Evolutionary conservation across 75 land plant genomes (phyloP).

Genomic region (Isoetes taiwanensis): DNA sequence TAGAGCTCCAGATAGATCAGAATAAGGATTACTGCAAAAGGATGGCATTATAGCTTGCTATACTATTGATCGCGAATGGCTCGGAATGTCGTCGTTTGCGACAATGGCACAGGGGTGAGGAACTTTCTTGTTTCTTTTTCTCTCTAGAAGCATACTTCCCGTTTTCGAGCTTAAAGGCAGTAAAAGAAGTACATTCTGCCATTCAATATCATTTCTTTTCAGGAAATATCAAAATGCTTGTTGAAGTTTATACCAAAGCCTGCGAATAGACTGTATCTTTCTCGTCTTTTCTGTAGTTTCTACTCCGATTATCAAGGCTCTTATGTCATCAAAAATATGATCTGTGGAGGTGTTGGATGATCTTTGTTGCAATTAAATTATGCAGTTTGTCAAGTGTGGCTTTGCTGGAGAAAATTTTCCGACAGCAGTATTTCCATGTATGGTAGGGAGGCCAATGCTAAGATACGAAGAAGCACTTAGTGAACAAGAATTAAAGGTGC

Average conservation of each 20-base stretch:
- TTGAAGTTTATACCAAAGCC: neutral
- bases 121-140: neutral
- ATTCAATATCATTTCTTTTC: neutral
- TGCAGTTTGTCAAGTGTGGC: constrained; percentile 98
- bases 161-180: neutral
- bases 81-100: constrained; percentile 91
- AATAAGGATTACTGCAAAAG: no score
- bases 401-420: constrained; percentile 99
- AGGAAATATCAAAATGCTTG: neutral
- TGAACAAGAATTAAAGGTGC: constrained; percentile 71
- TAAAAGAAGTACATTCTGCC: neutral
- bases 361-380: neutral
- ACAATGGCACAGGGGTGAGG: constrained; percentile 95
- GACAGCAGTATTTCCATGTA: constrained; percentile 92
- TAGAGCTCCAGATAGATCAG: no score
- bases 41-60: no score
- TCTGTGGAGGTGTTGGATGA: neutral
- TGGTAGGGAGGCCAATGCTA: constrained; percentile 83
- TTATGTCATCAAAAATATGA: neutral
- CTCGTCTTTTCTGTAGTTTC: neutral
- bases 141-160: neutral
- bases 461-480: constrained; percentile 77
- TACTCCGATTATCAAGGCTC: neutral
- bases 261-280: neutral
- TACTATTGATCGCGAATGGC: no score